Base-by-base conservation (phyloP, 768 basidiomycete genomes). In the Rhodotorula toruloides region DNA sequence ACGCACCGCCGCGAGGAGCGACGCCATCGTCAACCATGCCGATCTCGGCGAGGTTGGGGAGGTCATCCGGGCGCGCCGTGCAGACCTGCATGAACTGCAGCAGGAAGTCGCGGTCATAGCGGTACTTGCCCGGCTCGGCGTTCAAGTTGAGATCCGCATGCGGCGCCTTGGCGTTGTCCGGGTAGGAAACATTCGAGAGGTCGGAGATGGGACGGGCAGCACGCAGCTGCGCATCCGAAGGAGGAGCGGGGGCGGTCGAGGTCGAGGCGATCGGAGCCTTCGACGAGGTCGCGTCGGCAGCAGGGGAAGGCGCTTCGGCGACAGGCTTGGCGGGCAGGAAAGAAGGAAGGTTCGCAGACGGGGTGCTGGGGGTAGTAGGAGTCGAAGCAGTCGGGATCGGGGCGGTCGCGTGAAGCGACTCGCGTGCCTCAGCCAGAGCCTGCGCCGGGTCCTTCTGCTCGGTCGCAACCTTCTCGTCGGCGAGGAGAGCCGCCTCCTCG, bases 31-130 rank as follows among this genome's bases (percentile, higher is more conserved):
- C 87, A 74, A 92, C 91, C 58, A 97, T 84, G 61, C 94, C 94
- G 73, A 98, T 87, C 16, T 87, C 87, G 71, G 91, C 91, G 60
- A 97, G 83, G 66, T 90, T 85, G 46, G 91, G 91, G 34, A 97
- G 86, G 61, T 84, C 82, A 59, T 90, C 91, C 6, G 96, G 94
- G 78, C 92, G 93, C 80, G 97, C 94, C 77, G 86, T 89, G 82
- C 96, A 99, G 66, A 94, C 79, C 31, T 80, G 79, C 89, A 96
- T 92, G 81, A 99, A 99, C 76, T 99, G 94, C 65, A 99, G 79
- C 32, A 99, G 83, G 85, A 99, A 99, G 27, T 93, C 91, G 42
- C 93, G 91, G 77, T 97, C 91, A 77, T 99, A 99, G 74, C 94
- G 91, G 81, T 91, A 94, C 78, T 91, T 93, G 73, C 91, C 91